A percentile compares a stretch with the other conserved stretches of the same genome.
Conservation (phyloP, 306 rosid species). For the Dryas alaskensis region DNA sequence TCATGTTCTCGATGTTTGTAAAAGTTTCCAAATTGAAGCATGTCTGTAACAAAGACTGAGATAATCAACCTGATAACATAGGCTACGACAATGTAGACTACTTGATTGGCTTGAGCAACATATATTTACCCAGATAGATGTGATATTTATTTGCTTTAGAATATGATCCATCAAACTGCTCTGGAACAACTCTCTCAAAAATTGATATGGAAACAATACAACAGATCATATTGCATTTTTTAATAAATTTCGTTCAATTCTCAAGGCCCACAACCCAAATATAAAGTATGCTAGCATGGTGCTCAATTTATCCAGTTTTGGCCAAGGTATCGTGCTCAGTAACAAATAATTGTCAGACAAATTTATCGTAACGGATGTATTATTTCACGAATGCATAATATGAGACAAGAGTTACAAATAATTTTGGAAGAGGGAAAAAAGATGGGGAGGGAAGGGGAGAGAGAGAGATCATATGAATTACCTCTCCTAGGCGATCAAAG, state of each 20-base stretch:
- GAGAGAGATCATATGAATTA: slow-evolving; percentile 25
- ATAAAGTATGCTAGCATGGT: not conserved
- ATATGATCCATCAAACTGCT: not conserved
- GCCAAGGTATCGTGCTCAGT: not conserved
- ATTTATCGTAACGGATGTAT: not conserved
- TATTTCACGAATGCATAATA: slow-evolving; percentile 5
- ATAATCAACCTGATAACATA: not conserved
- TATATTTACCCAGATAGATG: not conserved
- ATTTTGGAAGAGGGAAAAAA: not conserved
- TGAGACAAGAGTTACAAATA: not conserved
- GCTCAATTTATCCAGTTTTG: not conserved
- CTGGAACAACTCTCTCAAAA: not conserved
- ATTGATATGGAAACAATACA: not conserved
- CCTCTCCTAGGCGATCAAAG: slow-evolving; percentile 97
- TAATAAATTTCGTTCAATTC: not conserved
- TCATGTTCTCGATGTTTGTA: not conserved
- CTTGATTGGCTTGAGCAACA: not conserved
- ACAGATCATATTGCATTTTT: not conserved
- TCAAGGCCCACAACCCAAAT: slow-evolving; percentile 1
- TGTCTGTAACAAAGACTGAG: not conserved
- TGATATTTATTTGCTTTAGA: not conserved
- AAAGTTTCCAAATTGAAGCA: not conserved
- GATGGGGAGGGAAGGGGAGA: slow-evolving; percentile 4
- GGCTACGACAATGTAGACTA: not conserved
- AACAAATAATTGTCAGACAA: not conserved